Base-by-base conservation (phyloP, 768 basidiomycete species). In the Leccinum aurantiacum region DNA sequence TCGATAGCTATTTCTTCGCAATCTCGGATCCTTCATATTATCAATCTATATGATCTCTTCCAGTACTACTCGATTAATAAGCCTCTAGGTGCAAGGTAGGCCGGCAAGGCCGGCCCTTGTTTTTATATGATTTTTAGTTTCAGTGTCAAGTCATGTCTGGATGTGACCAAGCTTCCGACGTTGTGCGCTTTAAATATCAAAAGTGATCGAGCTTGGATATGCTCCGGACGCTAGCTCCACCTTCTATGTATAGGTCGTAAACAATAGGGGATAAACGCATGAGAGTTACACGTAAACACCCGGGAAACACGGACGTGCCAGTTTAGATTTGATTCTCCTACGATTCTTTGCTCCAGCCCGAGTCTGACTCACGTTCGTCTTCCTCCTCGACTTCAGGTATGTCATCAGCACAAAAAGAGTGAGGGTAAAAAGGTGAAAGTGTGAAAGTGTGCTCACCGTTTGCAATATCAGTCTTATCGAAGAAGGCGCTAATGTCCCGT, bases 391-490 rank as follows among this genome's bases (percentile, higher is more conserved):
- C 69, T 69, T 60, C 3, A 4, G 3, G 7, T 15, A 14, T 14
- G 27, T 38, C 6, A 49, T 68, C 8, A 64, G 50, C 27, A 44
- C 27, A 10, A 6, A 14, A 2, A 47, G 13, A 27, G 27, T 33
- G 46, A n/a, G 3, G 50, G 13, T 6, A 10, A 1, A 22, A 24
- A 44, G n/a, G 41, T 38, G 3, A 38, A 46, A 46, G 44, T 19
- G 19, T n/a, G n/a, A 2, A 41, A n/a, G 9, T n/a, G 41, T n/a
- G n/a, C 44, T 46, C 37, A 70, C 71, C 62, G 1, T 54, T 61
- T 25, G 63, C 71, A 19, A 70, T 58, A 54, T 71, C 70, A 11
- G 52, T 57, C 1, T n/a, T 2, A 35, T 15, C 46, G 17, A 71
- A 17, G 9, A 72, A 44, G 2, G 33, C 53, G 10, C 3, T 1